Conservation (phyloP, 2,329 filamentous ascomycete species). For the Fusarium sp. region DNA sequence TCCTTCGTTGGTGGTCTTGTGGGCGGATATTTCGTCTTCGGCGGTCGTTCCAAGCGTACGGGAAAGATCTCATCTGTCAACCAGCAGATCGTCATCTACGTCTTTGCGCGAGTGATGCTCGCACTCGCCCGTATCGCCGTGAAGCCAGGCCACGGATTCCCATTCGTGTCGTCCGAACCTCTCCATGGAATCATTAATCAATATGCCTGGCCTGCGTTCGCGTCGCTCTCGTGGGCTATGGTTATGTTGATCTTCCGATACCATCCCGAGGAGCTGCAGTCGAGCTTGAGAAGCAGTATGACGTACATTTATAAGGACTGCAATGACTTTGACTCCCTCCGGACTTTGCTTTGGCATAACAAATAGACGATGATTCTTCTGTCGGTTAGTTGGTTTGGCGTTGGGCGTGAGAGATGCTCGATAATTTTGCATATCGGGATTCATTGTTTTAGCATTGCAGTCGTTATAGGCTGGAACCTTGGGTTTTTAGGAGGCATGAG, state of each 20-base stretch:
- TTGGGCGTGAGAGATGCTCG: conserved; percentile 13
- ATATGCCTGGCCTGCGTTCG: conserved; percentile 93
- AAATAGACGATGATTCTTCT: conserved; percentile 55
- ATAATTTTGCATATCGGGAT: conserved; percentile 30
- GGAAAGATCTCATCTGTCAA: conserved; percentile 82
- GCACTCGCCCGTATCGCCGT: conserved; percentile 86
- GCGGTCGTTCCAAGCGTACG: conserved; percentile 67
- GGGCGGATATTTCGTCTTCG: conserved; percentile 94
- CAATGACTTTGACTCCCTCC: conserved; percentile 86
- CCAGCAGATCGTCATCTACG: conserved; percentile 98
- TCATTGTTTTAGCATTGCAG: conserved; percentile 7
- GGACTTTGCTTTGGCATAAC: conserved; percentile 89
- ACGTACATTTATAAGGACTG: conserved; percentile 94
- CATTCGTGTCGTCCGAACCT: conserved; percentile 59
- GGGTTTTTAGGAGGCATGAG: conserved; percentile 18
- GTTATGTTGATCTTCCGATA: conserved; percentile 97
- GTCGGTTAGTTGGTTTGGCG: conserved; percentile 33
- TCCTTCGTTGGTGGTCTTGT: conserved; percentile 86
- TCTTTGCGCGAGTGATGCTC: conserved; percentile 90
- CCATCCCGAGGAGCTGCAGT: conserved; percentile 91
- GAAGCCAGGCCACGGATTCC: conserved; percentile 66
- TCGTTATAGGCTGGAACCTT: conserved; percentile 7
- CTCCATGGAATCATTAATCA: conserved; percentile 63
- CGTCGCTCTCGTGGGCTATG: conserved; percentile 86
- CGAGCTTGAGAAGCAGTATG: conserved; percentile 94